Conservation (phyloP, 208 protist genomes). For the Wallacemonas collosoma region DNA sequence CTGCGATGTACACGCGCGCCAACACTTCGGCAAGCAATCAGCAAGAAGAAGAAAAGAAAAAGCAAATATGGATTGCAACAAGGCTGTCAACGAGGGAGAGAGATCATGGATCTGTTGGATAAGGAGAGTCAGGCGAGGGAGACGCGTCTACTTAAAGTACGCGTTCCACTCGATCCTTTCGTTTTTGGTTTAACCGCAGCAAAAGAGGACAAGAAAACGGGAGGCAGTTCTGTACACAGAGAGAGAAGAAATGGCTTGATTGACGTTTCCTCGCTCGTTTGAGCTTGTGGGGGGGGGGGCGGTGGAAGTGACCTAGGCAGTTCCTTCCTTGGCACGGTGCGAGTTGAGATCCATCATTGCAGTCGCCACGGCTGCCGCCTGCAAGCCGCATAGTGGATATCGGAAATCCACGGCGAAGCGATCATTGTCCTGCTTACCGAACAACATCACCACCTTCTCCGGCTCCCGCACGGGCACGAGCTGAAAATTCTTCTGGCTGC, state of each 20-base stretch:
- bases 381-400: slow-evolving; percentile 41
- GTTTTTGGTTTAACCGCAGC: background rate
- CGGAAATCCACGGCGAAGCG: slow-evolving; percentile 43
- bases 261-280: background rate
- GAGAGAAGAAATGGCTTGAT: too few relatives aligned
- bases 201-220: too few relatives aligned
- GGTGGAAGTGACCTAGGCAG: background rate
- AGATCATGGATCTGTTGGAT: background rate
- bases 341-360: slow-evolving; percentile 33
- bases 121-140: background rate
- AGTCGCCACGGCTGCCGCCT: slow-evolving; percentile 38
- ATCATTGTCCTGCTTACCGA: slow-evolving; percentile 40
- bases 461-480: slow-evolving; percentile 32
- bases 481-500: slow-evolving; percentile 54
- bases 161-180: background rate
- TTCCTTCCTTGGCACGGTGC: slow-evolving; percentile 10
- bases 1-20: too few relatives aligned
- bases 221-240: too few relatives aligned
- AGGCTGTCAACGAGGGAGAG: background rate
- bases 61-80: background rate
- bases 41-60: slow-evolving; percentile 20
- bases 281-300: background rate
- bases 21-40: too few relatives aligned
- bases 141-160: background rate
- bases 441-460: slow-evolving; percentile 50